Evolutionary conservation across 192 early-diverging fungal genomes (phyloP).

Genomic region (Podila verticillata): DNA sequence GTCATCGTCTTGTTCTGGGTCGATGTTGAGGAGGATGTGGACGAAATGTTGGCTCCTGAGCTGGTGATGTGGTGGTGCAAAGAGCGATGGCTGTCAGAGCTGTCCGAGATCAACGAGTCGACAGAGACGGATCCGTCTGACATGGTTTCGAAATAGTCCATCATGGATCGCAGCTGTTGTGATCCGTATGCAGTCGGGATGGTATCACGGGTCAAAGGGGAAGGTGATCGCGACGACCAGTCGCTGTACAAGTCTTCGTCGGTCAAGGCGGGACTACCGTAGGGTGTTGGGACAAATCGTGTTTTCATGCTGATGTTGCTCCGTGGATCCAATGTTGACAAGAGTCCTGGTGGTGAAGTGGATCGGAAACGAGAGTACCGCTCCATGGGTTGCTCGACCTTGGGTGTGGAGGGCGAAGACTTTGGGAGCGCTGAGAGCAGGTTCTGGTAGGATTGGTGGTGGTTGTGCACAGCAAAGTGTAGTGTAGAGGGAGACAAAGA

Average conservation of each 20-base stretch:
- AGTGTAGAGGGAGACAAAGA: not conserved
- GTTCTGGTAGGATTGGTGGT: not conserved
- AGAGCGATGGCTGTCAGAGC: conserved; percentile 1
- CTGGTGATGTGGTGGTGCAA: not conserved
- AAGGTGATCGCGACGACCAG: conserved; percentile 16
- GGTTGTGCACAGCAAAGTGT: not conserved
- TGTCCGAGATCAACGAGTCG: not conserved
- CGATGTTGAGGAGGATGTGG: conserved; percentile 1
- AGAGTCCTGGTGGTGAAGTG: not conserved
- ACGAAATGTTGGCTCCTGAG: conserved; percentile 12
- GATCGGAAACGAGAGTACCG: not conserved
- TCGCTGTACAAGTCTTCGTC: conserved; percentile 16
- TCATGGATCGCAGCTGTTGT: not conserved
- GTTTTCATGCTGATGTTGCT: not conserved
- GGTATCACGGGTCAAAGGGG: not conserved
- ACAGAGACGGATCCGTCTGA: conserved; percentile 10
- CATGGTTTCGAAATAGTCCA: not conserved
- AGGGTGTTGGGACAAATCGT: not conserved
- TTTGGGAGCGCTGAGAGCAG: conserved; percentile 1
- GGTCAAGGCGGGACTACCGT: not conserved
- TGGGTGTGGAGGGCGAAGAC: not conserved
- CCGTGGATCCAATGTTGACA: not conserved
- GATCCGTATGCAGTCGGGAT: not conserved
- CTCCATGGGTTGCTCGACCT: not conserved
- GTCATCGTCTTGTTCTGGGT: conserved; percentile 1